Evolutionary conservation across 768 basidiomycete genomes (phyloP).

Genomic region (Suillus weaverae): DNA sequence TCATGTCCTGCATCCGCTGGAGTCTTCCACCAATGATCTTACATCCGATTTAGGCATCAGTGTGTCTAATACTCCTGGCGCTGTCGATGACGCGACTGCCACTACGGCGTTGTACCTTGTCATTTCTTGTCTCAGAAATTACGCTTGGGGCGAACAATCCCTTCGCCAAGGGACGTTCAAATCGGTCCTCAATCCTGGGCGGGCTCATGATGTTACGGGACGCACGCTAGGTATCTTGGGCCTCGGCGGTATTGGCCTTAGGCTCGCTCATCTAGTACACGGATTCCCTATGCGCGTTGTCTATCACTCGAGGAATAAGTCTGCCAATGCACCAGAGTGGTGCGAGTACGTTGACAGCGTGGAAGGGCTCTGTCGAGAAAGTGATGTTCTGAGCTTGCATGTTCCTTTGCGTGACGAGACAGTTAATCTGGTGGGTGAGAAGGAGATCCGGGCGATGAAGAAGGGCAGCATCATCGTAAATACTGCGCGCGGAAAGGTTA

Average conservation of each 20-base stretch:
- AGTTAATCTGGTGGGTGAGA: conserved; percentile 69
- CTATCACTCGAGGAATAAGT: conserved; percentile 70
- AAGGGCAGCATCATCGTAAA: conserved; percentile 79
- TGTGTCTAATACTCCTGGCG: conserved; percentile 87
- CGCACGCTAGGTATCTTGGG: conserved; percentile 75
- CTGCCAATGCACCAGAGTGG: conserved; percentile 62
- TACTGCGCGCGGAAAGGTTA: conserved; percentile 87
- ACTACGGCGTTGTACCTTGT: conserved; percentile 85
- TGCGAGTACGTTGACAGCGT: conserved; percentile 74
- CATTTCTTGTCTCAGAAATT: conserved; percentile 76
- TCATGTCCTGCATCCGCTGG: neutral
- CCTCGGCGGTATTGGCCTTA: conserved; percentile 74
- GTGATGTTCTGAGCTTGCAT: conserved; percentile 86
- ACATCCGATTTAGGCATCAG: conserved; percentile 42
- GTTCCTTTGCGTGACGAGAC: conserved; percentile 79
- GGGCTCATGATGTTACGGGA: conserved; percentile 63
- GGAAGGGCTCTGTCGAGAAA: conserved; percentile 59
- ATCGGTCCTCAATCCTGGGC: conserved; percentile 42
- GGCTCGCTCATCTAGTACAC: conserved; percentile 67
- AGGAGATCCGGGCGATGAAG: conserved; percentile 76
- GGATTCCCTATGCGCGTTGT: conserved; percentile 89
- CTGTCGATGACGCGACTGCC: conserved; percentile 89
- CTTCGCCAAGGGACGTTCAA: conserved; percentile 63
- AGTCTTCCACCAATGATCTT: neutral
- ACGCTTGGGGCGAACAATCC: conserved; percentile 58